phyloP scores from a whole-genome alignment of 2,329 filamentous ascomycete genomes.

The Pyrenophora graminea region DNA sequence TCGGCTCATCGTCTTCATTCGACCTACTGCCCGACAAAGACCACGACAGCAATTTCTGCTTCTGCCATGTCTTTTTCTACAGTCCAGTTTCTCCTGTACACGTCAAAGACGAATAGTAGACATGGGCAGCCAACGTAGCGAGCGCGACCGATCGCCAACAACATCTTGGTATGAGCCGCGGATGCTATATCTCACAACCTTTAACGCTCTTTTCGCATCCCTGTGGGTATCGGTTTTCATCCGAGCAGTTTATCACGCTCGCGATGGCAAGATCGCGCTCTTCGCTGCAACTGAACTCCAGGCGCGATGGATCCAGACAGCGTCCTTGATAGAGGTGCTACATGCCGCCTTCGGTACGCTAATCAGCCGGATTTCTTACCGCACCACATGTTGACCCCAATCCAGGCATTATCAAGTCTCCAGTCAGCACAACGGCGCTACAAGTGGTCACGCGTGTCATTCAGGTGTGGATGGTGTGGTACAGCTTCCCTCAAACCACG shows the following conservation, averaged over 20 bases:
- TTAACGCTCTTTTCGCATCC: conserved; percentile 26
- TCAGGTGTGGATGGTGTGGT: conserved; percentile 38
- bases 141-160: not conserved
- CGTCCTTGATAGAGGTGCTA: conserved; percentile 26
- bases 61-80: not conserved
- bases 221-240: conserved; percentile 24
- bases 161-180: conserved; percentile 3
- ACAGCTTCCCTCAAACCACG: conserved; percentile 23
- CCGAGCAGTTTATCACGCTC: conserved; percentile 1
- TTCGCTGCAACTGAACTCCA: conserved; percentile 20
- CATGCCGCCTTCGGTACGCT: conserved; percentile 25
- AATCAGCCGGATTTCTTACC: not conserved
- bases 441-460: conserved; percentile 33
- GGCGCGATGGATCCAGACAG: conserved; percentile 28
- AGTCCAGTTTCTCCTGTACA: not conserved
- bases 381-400: not conserved
- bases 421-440: conserved; percentile 27
- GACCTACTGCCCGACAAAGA: conserved; percentile 4
- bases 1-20: conserved; percentile 11
- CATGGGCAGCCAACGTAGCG: not conserved
- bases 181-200: conserved; percentile 26
- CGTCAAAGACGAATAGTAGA: not conserved
- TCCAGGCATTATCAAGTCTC: conserved; percentile 29
- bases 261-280: conserved; percentile 2
- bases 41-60: conserved; percentile 4